Conservation (phyloP, 345 rosid species). For the Populus euphratica region DNA sequence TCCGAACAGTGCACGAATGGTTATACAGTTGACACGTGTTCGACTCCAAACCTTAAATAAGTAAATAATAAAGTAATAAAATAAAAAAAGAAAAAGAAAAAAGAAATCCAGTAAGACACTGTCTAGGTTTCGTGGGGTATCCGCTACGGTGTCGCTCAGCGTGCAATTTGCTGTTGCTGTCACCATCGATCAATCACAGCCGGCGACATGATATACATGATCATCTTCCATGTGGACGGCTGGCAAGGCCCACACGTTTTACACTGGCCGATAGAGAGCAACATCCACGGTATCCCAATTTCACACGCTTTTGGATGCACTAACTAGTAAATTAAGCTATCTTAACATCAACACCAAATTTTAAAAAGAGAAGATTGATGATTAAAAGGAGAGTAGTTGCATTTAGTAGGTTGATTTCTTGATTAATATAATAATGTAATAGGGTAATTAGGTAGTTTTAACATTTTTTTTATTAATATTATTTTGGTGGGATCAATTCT, state of each 20-base stretch:
- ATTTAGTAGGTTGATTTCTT: not conserved
- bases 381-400: not conserved
- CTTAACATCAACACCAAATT: not conserved
- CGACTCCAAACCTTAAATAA: not conserved
- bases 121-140: constrained; percentile 33
- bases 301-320: not conserved
- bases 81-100: not conserved
- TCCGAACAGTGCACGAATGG: constrained; percentile 29
- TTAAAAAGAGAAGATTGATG: not conserved
- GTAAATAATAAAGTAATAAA: not conserved
- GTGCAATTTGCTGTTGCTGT: constrained; percentile 16
- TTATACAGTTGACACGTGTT: constrained; percentile 20
- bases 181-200: constrained; percentile 22
- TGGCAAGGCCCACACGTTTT: constrained; percentile 25
- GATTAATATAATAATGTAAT: not conserved
- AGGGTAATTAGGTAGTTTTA: not conserved
- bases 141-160: constrained; percentile 19
- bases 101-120: constrained; percentile 16
- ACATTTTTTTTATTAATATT: not conserved
- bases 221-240: not conserved
- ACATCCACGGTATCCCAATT: constrained; percentile 2
- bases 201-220: not conserved
- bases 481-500: not conserved
- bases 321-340: not conserved
- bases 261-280: constrained; percentile 14